Conservation (phyloP, 2,329 filamentous ascomycete genomes). For the Colletotrichum simmondsii region DNA sequence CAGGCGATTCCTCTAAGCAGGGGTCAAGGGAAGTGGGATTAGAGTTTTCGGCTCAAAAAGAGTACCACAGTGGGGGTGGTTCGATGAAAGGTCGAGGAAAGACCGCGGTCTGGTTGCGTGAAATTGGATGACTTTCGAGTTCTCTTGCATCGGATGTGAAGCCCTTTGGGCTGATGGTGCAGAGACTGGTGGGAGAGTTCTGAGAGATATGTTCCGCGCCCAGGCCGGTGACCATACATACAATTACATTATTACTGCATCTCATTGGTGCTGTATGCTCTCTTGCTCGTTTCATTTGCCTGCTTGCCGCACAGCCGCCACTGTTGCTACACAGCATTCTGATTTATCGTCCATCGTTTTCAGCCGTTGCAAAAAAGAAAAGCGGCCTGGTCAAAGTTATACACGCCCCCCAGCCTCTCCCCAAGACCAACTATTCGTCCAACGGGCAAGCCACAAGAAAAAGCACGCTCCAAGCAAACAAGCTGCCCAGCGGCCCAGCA, state of each 20-base stretch:
- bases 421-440: not conserved
- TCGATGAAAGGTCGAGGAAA: not conserved
- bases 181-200: not conserved
- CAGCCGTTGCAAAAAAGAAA: not conserved
- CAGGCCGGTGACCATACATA: not conserved
- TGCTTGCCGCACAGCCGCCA: not conserved
- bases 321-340: not conserved
- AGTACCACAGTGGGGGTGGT: not conserved
- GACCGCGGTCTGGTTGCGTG: not conserved
- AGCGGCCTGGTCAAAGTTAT: not conserved
- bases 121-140: conserved; percentile 13
- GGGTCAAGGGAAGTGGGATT: conserved; percentile 22
- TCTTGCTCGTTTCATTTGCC: not conserved
- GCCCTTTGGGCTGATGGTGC: not conserved
- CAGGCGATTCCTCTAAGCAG: conserved; percentile 13
- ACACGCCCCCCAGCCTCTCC: not conserved
- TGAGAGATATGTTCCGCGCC: not conserved
- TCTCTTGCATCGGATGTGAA: not conserved
- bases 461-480: not conserved
- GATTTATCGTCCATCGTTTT: not conserved
- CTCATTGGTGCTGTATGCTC: conserved; percentile 9
- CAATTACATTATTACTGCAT: not conserved
- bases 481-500: not conserved
- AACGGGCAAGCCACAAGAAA: not conserved
- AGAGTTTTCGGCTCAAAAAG: conserved; percentile 21